Evolutionary conservation across 2,329 filamentous ascomycete species (phyloP).

Genomic region (Penicillium sp.): DNA sequence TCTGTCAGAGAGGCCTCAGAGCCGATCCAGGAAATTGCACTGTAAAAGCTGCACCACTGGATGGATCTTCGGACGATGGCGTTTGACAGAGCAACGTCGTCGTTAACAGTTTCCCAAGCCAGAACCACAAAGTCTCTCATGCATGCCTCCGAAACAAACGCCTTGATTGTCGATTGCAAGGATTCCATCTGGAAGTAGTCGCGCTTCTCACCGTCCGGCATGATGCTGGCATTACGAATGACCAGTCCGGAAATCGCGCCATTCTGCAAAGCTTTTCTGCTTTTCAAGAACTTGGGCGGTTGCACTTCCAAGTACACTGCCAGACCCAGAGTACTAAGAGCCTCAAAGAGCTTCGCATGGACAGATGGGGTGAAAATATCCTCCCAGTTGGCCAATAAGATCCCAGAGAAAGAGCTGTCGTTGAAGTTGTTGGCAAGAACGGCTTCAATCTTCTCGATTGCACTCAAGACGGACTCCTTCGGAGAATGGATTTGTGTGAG

Average conservation of each 20-base stretch:
- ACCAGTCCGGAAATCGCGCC: slow-evolving; percentile 41
- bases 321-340: slow-evolving; percentile 40
- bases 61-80: slow-evolving; percentile 47
- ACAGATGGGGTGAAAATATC: slow-evolving; percentile 30
- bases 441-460: slow-evolving; percentile 33
- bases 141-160: slow-evolving; percentile 50
- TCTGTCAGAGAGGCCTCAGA: slow-evolving; percentile 39
- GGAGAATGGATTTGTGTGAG: slow-evolving; percentile 24
- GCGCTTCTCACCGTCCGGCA: slow-evolving; percentile 43
- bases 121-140: slow-evolving; percentile 46
- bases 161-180: slow-evolving; percentile 46
- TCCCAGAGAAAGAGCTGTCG: slow-evolving; percentile 38
- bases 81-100: slow-evolving; percentile 41
- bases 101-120: slow-evolving; percentile 49
- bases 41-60: slow-evolving; percentile 52
- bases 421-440: slow-evolving; percentile 28
- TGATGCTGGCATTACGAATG: slow-evolving; percentile 45
- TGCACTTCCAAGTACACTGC: slow-evolving; percentile 46
- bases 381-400: slow-evolving; percentile 48
- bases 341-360: slow-evolving; percentile 34
- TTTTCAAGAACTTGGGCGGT: slow-evolving; percentile 43
- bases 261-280: slow-evolving; percentile 38
- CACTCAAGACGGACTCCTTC: slow-evolving; percentile 25
- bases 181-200: slow-evolving; percentile 49
- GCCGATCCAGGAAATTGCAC: slow-evolving; percentile 48